phyloP scores from a whole-genome alignment of 2,329 filamentous ascomycete genomes.

The Chaetomium sp. region DNA sequence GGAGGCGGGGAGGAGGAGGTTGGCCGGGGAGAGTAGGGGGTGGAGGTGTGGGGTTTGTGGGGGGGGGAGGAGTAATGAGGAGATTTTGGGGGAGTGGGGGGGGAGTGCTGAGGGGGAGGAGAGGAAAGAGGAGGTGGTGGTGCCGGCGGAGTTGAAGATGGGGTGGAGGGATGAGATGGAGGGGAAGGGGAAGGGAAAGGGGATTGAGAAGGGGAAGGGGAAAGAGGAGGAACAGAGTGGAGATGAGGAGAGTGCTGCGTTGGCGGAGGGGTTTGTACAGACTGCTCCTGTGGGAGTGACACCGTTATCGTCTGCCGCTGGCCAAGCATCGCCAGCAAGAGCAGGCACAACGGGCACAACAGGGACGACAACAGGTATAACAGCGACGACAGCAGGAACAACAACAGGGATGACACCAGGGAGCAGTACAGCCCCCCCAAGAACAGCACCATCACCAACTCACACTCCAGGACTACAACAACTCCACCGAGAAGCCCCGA shows the following conservation, averaged over 20 bases:
- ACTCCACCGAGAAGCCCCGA: slow-evolving; percentile 14
- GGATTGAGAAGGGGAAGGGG: neutral
- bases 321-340: neutral
- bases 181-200: slow-evolving; percentile 36
- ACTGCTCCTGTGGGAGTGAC: slow-evolving; percentile 34
- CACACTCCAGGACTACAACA: slow-evolving; percentile 18
- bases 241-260: slow-evolving; percentile 39
- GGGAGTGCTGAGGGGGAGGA: slow-evolving; percentile 41
- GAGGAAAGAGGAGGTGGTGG: neutral
- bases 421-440: slow-evolving; percentile 13
- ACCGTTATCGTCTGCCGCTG: neutral
- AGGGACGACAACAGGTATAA: slow-evolving; percentile 10
- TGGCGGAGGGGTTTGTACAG: slow-evolving; percentile 53
- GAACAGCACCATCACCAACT: slow-evolving; percentile 11
- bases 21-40: slow-evolving; percentile 58
- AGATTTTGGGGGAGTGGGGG: slow-evolving; percentile 67
- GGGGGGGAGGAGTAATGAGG: slow-evolving; percentile 59
- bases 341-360: neutral
- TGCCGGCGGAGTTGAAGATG: neutral
- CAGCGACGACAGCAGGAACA: slow-evolving; percentile 11
- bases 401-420: neutral
- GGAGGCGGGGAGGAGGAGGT: slow-evolving; percentile 57
- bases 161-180: slow-evolving; percentile 7
- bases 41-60: slow-evolving; percentile 71
- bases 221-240: slow-evolving; percentile 21